These are phyloP conservation scores for Ogataea salicorniae DNA, from an alignment of 805 yeast species.

Conservation along the genomic window DNA sequence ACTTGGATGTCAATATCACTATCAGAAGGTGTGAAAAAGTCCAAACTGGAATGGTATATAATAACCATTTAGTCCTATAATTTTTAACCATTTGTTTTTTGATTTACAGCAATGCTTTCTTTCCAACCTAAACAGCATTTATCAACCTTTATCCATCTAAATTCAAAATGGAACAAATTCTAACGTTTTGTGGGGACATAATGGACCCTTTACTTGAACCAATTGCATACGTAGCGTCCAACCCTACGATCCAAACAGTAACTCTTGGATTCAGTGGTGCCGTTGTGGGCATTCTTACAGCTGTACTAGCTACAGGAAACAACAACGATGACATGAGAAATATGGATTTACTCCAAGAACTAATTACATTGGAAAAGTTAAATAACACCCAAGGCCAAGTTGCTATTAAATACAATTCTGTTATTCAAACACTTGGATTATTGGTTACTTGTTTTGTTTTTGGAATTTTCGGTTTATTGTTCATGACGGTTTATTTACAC, in stretches of 20 bases:
- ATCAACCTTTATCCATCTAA: no score
- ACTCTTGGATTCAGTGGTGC: conserved; percentile 18
- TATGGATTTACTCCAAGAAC: conserved; percentile 10
- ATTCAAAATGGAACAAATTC: no score
- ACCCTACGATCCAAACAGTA: conserved; percentile 13
- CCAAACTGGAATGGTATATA: no score
- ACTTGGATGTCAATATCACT: no score
- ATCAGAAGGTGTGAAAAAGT: no score
- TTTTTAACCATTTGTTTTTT: no score
- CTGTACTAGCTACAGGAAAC: conserved; percentile 7
- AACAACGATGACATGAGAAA: conserved; percentile 4
- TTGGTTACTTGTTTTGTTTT: conserved; percentile 2
- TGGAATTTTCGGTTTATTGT: not conserved
- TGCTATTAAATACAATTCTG: conserved; percentile 8
- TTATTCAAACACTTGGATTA: conserved; percentile 12
- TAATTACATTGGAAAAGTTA: conserved; percentile 14
- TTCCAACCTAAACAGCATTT: no score
- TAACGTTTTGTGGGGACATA: not conserved
- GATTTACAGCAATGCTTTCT: no score
- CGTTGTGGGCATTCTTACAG: conserved; percentile 14
- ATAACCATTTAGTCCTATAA: no score
- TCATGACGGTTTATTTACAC: not conserved
- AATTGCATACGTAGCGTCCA: conserved; percentile 2
- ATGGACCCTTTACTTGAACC: conserved; percentile 2
- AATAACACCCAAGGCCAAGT: conserved; percentile 9